Base-by-base conservation (phyloP, 768 basidiomycete species). In the Hortiboletus flavorubellus region DNA sequence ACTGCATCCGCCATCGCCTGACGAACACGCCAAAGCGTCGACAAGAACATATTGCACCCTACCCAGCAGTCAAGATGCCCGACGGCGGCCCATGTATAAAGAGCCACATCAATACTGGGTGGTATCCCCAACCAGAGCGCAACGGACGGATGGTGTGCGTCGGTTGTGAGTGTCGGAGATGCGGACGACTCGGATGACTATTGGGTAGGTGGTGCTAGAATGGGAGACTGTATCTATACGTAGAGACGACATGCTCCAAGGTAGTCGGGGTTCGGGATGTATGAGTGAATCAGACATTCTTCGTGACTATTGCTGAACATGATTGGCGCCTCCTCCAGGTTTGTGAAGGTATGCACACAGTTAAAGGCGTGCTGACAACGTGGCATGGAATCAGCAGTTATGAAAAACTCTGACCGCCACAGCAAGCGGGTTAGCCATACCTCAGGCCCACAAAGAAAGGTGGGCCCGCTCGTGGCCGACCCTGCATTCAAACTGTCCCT, bases 31-130 rank as follows among this genome's bases (percentile, higher is more conserved):
- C 73, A 72, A 0, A 76, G 41, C 1, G 64, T 68, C 2, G 43
- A 55, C 29, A 75, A 59, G 26, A 79, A 70, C 5, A 60, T 68
- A 2, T 51, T 40, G 48, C 77, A 77, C 2, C 76, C 77, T 11
- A 49, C 43, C 6, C 54, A 49, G 26, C 49, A 42, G 43, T 75
- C 75, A 15, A 71, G 62, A 58, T 77, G 75, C 58, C 57, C 23
- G 59, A 41, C 1, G 76, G 76, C 0, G 78, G 77, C 0, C 78
- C 76, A 41, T 78, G 78, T 0, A 77, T 78, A 40, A 78, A 57
- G 30, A 80, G 70, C 26, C 15, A 79, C 65, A 55, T 79, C 77
- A 7, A 67, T 70, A 8, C 56, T 30, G 3, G 56, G 53, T 0
- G 73, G 75, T 1, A 77, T 62, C 14, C 33, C 4, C 8, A 68